Evolutionary conservation across 345 rosid genomes (phyloP).

Genomic region (Eucalyptus albens): DNA sequence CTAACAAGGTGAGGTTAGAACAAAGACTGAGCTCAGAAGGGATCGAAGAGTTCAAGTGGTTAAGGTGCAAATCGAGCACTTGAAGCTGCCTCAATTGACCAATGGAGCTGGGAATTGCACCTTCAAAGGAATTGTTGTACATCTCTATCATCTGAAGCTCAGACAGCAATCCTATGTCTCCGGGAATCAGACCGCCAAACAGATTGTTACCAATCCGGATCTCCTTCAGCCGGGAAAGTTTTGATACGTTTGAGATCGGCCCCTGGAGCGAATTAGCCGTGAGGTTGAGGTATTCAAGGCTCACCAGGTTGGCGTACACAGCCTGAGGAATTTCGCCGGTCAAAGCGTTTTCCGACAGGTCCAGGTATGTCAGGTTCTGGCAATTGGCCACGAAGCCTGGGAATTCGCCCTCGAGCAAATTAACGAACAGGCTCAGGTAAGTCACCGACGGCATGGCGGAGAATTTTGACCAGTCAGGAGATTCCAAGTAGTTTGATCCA

Average conservation of each 20-base stretch:
- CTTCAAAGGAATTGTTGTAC: conserved; percentile 25
- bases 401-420: conserved; percentile 14
- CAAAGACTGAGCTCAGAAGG: conserved; percentile 50
- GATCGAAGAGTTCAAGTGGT: conserved; percentile 30
- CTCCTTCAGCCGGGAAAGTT: conserved; percentile 33
- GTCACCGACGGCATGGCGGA: conserved; percentile 28
- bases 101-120: conserved; percentile 40
- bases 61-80: conserved; percentile 17
- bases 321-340: not conserved
- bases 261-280: conserved; percentile 22
- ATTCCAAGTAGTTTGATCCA: conserved; percentile 37
- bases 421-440: conserved; percentile 23
- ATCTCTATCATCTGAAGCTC: conserved; percentile 27
- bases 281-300: not conserved
- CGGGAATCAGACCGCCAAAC: conserved; percentile 32
- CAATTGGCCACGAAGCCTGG: conserved; percentile 31
- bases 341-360: not conserved
- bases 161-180: conserved; percentile 17
- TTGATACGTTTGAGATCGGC: conserved; percentile 28
- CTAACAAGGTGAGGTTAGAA: conserved; percentile 36
- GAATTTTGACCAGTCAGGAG: conserved; percentile 47
- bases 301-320: not conserved
- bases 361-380: conserved; percentile 37
- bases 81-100: conserved; percentile 34
- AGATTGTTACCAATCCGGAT: conserved; percentile 16